Evolutionary conservation across 2,329 filamentous ascomycete species (phyloP).

Genomic region (Alternaria longipes): DNA sequence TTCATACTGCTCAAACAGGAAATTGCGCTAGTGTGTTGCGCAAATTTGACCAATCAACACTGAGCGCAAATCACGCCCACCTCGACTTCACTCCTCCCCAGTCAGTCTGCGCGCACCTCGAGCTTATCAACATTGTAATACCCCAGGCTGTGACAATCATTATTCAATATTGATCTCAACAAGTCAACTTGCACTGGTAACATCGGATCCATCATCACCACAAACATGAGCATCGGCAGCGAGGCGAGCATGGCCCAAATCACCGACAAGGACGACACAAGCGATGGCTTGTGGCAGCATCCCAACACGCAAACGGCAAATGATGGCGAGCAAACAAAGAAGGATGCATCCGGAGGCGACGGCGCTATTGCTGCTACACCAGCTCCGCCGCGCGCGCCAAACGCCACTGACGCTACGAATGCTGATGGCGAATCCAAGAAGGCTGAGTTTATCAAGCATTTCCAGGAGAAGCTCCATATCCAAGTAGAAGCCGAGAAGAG

Average conservation of each 20-base stretch:
- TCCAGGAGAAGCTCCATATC: constrained; percentile 62
- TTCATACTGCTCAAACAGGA: not conserved
- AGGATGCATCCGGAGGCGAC: not conserved
- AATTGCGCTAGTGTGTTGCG: constrained; percentile 3
- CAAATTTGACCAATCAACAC: constrained; percentile 4
- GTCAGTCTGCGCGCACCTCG: not conserved
- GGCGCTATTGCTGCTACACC: constrained; percentile 70
- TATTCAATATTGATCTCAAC: not conserved
- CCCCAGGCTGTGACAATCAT: not conserved
- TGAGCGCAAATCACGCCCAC: constrained; percentile 3
- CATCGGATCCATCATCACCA: not conserved
- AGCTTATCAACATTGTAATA: not conserved
- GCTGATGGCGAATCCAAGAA: constrained; percentile 69
- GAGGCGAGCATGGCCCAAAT: not conserved
- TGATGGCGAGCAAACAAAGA: not conserved
- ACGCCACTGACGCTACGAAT: constrained; percentile 69
- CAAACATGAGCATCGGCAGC: constrained; percentile 2
- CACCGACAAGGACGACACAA: not conserved
- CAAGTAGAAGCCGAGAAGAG: constrained; percentile 68
- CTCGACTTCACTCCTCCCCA: not conserved
- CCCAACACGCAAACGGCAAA: not conserved
- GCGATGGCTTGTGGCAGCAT: not conserved
- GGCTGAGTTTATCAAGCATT: constrained; percentile 71
- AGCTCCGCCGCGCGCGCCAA: constrained; percentile 72
- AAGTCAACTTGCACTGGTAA: not conserved